Base-by-base conservation (phyloP, 345 rosid genomes). In the Gynandropsis gynandra region DNA sequence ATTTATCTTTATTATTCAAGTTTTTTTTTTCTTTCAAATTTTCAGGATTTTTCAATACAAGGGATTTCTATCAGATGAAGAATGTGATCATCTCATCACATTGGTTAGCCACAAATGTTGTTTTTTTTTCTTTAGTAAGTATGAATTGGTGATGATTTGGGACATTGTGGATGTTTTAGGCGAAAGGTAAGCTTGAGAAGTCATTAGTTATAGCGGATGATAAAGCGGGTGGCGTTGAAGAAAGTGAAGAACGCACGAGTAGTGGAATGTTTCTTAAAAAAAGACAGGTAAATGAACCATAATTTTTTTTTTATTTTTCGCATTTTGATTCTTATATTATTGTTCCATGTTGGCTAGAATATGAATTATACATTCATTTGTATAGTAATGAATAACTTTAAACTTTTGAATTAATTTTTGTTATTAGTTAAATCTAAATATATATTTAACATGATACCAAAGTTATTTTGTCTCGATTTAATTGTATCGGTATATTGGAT, bases 141-240 rank as follows among this genome's bases (percentile, higher is more conserved):
- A 7, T 40, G 36, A 33, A 14, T 7, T 63, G 2, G n/a, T 56
- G 52, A 56, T 55, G 60, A 39, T 41, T 12, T 27, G 36, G 8
- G 43, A 20, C 36, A 17, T 47, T 38, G 1, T 14, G 41, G 13
- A 32, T 31, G n/a, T 32, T 65, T 42, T 68, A 92, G 98, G 98
- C 97, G 1, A 82, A 67, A 73, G 93, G 70, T 34, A 77, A 79
- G 72, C 82, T 92, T 47, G 83, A 76, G 80, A 82, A 78, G 67
- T 85, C 96, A 24, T 79, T 78, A 95, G 97, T 92, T n/a, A n/a
- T n/a, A 12, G 93, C 93, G 0, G 98, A 92, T 76, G 75, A 81
- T 65, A 89, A 82, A 4, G 74, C 96, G 0, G 98, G 98, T 37
- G 74, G 78, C 76, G 82, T 86, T 54, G 51, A 79, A 3, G 76